phyloP scores from a whole-genome alignment of 202 grass and related monocot genomes.

The Eragrostis tef region DNA sequence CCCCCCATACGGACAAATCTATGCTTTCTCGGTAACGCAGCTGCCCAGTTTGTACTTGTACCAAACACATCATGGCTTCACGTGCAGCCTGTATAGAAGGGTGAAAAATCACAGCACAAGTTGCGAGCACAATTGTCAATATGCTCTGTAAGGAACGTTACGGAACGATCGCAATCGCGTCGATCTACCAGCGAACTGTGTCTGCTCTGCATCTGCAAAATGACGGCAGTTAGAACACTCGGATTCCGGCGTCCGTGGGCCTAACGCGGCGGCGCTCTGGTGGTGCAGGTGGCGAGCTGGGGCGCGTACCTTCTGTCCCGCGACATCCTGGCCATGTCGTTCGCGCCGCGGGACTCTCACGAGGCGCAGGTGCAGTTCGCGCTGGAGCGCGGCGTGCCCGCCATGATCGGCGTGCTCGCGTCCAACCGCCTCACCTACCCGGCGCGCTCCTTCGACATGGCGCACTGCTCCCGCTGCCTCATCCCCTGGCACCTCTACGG shows the following conservation, averaged over 20 bases:
- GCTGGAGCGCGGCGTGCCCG: conserved; percentile 87
- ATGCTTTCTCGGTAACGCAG: not conserved
- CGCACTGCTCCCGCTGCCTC: conserved; percentile 88
- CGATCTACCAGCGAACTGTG: not conserved
- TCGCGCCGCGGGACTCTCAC: conserved; percentile 90
- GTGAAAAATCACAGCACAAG: not conserved
- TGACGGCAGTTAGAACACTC: not conserved
- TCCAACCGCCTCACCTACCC: conserved; percentile 91
- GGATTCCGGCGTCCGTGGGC: too few species aligned
- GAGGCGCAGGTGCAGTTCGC: conserved; percentile 98
- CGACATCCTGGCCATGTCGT: conserved; percentile 83
- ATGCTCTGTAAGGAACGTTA: too few species aligned
- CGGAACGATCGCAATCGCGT: not conserved
- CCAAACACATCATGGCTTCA: conserved; percentile 9
- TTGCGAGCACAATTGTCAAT: too few species aligned
- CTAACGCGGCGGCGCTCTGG: not conserved
- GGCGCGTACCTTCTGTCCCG: conserved; percentile 86
- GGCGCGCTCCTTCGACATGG: conserved; percentile 85
- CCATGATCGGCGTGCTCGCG: conserved; percentile 92
- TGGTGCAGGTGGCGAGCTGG: conserved; percentile 87
- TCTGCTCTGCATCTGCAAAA: not conserved
- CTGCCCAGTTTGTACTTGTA: not conserved
- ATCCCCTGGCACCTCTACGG: conserved; percentile 86
- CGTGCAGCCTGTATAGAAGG: not conserved
- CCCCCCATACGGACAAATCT: not conserved